Evolutionary conservation across 495 filamentous ascomycete genomes (phyloP).

Genomic region (Talaromyces adpressus): DNA sequence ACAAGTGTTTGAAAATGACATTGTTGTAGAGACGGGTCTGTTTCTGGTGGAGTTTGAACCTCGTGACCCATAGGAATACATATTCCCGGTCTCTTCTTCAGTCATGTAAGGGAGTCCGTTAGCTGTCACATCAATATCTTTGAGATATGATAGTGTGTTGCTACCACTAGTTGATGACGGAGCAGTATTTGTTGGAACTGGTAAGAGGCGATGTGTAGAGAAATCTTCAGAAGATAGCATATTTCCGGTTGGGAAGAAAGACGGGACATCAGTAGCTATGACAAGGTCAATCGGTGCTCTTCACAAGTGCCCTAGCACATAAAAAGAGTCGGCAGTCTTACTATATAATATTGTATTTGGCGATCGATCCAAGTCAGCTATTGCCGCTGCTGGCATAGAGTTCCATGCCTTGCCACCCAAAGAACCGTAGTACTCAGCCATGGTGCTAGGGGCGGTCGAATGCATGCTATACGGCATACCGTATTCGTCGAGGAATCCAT

Average conservation of each 20-base stretch:
- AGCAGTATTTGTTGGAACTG: not conserved
- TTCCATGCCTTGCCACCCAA: not conserved
- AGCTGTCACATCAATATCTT: not conserved
- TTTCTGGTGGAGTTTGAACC: not conserved
- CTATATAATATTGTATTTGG: not conserved
- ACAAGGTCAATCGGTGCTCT: not conserved
- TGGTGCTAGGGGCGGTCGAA: not conserved
- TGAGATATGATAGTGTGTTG: not conserved
- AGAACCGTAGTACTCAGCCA: not conserved
- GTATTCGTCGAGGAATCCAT: conserved; percentile 2
- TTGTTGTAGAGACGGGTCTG: not conserved
- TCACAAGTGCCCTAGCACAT: no score
- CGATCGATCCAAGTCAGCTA: not conserved
- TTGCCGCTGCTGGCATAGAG: not conserved
- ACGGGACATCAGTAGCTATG: not conserved
- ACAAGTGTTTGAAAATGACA: not conserved
- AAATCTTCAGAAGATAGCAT: not conserved
- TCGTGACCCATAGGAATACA: not conserved
- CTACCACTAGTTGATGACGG: not conserved
- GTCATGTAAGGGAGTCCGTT: not conserved
- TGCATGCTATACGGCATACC: not conserved
- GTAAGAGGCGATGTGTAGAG: not conserved
- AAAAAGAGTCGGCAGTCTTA: not conserved
- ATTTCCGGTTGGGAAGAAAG: not conserved
- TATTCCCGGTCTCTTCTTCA: not conserved